A percentile compares a stretch with the other conserved stretches of the same genome.
These are phyloP conservation scores for Xylariales sp. DNA, from an alignment of 2,329 filamentous ascomycete species.

Conservation along the genomic window DNA sequence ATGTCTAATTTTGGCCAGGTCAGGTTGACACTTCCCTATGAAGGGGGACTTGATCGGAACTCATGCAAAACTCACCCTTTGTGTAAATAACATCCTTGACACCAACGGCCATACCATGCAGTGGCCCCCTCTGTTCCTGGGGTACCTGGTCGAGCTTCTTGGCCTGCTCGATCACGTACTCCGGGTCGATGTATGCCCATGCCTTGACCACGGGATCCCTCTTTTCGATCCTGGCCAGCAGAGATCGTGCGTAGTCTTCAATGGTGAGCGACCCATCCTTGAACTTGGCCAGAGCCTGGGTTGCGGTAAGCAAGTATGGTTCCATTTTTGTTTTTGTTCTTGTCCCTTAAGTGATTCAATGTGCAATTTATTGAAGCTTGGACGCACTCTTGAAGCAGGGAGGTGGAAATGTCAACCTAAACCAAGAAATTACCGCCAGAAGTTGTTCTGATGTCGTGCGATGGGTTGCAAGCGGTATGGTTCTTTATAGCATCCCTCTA, in stretches of 20 bases:
- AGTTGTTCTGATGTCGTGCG: no score
- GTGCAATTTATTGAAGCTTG: background rate
- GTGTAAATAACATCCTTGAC: constrained; percentile 53
- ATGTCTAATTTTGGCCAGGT: no score
- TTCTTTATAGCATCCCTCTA: no score
- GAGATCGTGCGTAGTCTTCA: constrained; percentile 38
- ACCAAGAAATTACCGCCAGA: no score
- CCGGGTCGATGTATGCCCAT: constrained; percentile 39
- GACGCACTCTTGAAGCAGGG: background rate
- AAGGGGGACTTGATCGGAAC: no score
- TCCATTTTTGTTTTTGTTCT: no score
- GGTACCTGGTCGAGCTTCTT: constrained; percentile 42
- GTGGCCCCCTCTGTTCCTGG: constrained; percentile 36
- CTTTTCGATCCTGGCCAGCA: constrained; percentile 34
- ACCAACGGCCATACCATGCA: constrained; percentile 49
- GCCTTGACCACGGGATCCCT: constrained; percentile 39
- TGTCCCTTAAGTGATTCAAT: no score
- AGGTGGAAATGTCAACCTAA: background rate
- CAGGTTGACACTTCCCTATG: no score
- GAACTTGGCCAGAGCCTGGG: constrained; percentile 32
- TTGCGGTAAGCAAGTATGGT: constrained; percentile 36
- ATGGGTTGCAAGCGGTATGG: no score
- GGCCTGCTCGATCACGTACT: constrained; percentile 42
- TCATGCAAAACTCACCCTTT: constrained; percentile 31
- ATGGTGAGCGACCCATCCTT: constrained; percentile 38